Evolutionary conservation across 306 rosid genomes (phyloP).

Genomic region (Styphnolobium japonicum): DNA sequence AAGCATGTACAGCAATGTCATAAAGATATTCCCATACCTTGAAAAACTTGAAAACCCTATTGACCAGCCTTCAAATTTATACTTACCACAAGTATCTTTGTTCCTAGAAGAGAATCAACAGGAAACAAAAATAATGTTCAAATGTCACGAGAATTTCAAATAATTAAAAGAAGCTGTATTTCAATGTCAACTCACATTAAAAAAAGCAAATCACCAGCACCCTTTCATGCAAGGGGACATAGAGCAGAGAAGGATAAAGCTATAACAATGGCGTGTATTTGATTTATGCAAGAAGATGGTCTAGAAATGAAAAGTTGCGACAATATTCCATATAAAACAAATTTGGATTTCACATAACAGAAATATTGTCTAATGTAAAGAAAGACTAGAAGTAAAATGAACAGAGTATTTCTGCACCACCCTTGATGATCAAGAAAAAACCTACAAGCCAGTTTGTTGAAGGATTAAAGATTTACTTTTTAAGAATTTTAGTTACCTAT

Average conservation of each 20-base stretch:
- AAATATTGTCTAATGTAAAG: background rate
- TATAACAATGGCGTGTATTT: background rate
- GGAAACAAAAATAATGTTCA: constrained; percentile 13
- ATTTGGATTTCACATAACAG: constrained; percentile 14
- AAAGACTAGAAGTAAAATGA: background rate
- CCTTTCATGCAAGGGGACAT: background rate
- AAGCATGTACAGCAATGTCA: constrained; percentile 12
- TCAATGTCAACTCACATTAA: background rate
- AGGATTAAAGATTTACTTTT: background rate
- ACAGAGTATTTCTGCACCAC: background rate
- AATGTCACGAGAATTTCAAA: background rate
- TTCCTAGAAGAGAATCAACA: constrained; percentile 26
- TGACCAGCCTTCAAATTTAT: constrained; percentile 24
- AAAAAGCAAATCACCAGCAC: background rate
- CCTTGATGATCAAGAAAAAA: background rate
- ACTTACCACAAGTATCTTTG: constrained; percentile 22
- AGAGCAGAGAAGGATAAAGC: background rate
- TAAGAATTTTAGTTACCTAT: background rate
- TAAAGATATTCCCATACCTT: constrained; percentile 29
- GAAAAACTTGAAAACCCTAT: constrained; percentile 29
- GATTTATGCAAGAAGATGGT: background rate
- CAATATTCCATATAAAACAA: background rate
- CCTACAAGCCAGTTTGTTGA: background rate
- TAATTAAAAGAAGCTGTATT: background rate
- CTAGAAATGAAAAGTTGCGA: background rate